phyloP scores from a whole-genome alignment of 1,139 yeast genomes.

The Schwanniomyces etchellsii region DNA sequence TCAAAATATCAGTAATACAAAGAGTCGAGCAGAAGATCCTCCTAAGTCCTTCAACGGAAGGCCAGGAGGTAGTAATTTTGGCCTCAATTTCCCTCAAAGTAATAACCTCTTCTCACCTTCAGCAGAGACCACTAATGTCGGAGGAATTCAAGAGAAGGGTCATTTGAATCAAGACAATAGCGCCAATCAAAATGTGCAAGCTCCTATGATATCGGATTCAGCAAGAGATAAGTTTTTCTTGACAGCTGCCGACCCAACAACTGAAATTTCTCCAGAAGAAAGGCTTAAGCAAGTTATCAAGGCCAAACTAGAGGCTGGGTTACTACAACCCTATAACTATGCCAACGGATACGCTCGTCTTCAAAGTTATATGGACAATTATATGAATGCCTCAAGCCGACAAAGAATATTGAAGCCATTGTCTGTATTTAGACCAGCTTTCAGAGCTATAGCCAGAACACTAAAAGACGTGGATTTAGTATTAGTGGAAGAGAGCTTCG shows the following conservation, averaged over 20 bases:
- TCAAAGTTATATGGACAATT: conserved; percentile 87
- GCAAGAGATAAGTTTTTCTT: conserved; percentile 91
- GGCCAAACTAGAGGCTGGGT: conserved; percentile 92
- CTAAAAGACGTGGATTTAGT: conserved; percentile 89
- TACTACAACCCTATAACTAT: conserved; percentile 87
- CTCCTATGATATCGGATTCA: conserved; percentile 62
- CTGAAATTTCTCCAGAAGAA: conserved; percentile 92
- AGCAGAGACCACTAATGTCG: conserved; percentile 4
- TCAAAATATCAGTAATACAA: conserved; percentile 1
- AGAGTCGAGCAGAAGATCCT: neutral
- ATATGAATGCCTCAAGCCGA: conserved; percentile 80
- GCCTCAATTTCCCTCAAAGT: conserved; percentile 1
- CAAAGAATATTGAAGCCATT: conserved; percentile 87
- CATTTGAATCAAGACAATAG: neutral
- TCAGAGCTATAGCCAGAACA: conserved; percentile 87
- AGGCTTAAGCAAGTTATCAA: conserved; percentile 90
- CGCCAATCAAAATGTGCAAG: conserved; percentile 10
- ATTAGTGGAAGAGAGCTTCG: conserved; percentile 90
- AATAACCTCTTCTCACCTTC: conserved; percentile 4
- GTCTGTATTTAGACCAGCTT: conserved; percentile 86
- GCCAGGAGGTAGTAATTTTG: neutral
- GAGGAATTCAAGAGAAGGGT: conserved; percentile 2
- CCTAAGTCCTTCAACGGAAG: neutral
- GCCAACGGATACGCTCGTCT: conserved; percentile 90
- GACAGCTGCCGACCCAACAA: conserved; percentile 96